These are phyloP conservation scores for Zymoseptoria crescenta DNA, from an alignment of 2,329 filamentous ascomycete species.

Conservation along the genomic window DNA sequence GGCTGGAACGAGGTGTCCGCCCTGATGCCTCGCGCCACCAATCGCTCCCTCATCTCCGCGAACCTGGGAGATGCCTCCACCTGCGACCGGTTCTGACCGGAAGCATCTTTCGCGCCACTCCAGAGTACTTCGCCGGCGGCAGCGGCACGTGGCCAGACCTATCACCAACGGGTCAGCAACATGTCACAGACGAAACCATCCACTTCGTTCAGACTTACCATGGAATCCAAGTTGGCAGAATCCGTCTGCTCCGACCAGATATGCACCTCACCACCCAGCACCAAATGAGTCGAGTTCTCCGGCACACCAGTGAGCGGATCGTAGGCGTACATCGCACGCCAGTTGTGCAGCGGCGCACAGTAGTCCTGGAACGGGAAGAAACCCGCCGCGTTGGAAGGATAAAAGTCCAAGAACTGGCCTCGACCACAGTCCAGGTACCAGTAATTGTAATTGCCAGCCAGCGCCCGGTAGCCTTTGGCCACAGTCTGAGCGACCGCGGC, in stretches of 20 bases:
- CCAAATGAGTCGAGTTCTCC: constrained; percentile 53
- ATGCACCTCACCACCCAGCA: constrained; percentile 74
- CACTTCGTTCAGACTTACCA: constrained; percentile 30
- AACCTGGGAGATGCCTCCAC: constrained; percentile 61
- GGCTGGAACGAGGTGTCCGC: constrained; percentile 64
- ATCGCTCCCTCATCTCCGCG: constrained; percentile 66
- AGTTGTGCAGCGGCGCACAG: constrained; percentile 72
- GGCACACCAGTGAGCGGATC: constrained; percentile 63
- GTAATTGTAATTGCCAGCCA: constrained; percentile 68
- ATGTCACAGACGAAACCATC: background rate
- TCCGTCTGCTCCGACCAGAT: constrained; percentile 78
- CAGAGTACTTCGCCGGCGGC: constrained; percentile 74
- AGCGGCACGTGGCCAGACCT: constrained; percentile 65
- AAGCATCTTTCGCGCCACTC: constrained; percentile 59
- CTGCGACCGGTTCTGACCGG: constrained; percentile 63
- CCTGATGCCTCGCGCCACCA: constrained; percentile 59
- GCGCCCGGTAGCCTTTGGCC: constrained; percentile 58
- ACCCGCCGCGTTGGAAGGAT: constrained; percentile 42
- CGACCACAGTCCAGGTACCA: constrained; percentile 74
- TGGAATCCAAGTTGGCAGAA: constrained; percentile 61
- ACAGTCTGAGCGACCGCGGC: constrained; percentile 54
- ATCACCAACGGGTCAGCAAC: background rate
- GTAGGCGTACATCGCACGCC: constrained; percentile 73
- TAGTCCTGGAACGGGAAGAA: constrained; percentile 72
- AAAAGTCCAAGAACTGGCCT: constrained; percentile 70